Conservation (phyloP, 768 basidiomycete species). For the Pisolithus orientalis region DNA sequence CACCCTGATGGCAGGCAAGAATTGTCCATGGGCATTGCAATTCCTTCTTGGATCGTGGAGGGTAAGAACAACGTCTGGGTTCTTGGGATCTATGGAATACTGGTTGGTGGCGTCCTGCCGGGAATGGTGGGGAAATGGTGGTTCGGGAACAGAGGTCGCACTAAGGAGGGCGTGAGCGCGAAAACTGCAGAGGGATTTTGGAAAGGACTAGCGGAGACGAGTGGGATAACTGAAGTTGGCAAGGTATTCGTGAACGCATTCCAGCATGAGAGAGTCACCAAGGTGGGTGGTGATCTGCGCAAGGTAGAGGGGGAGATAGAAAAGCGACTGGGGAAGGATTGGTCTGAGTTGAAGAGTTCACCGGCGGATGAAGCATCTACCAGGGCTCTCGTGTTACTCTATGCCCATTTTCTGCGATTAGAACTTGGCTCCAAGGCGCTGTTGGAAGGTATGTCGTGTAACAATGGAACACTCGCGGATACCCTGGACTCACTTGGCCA, state of each 20-base stretch:
- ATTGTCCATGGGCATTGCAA: conserved; percentile 88
- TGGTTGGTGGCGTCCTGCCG: conserved; percentile 87
- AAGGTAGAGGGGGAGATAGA: conserved; percentile 48
- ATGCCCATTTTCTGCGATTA: conserved; percentile 77
- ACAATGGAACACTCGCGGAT: background rate
- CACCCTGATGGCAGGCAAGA: conserved; percentile 98
- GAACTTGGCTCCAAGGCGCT: conserved; percentile 46
- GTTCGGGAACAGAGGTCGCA: conserved; percentile 86
- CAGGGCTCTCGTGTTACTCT: conserved; percentile 67
- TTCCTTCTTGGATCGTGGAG: conserved; percentile 91
- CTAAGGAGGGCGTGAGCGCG: conserved; percentile 86
- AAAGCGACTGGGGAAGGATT: conserved; percentile 44
- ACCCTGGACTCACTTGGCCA: background rate
- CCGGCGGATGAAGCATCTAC: conserved; percentile 30
- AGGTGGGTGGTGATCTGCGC: conserved; percentile 35
- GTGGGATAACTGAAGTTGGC: conserved; percentile 65
- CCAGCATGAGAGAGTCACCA: conserved; percentile 44
- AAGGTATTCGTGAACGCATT: conserved; percentile 63
- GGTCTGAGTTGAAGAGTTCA: conserved; percentile 44
- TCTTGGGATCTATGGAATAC: conserved; percentile 75
- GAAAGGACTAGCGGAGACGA: conserved; percentile 77
- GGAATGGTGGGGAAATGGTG: conserved; percentile 92
- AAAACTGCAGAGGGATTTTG: conserved; percentile 83
- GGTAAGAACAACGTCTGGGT: conserved; percentile 90
- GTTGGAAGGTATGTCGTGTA: conserved; percentile 50